phyloP scores from a whole-genome alignment of 164 flowering plant genomes.

The Vitis vinifera region ASM3070453v1 NC_081822.1:36388501-36389000 shows the following conservation, averaged over 20 bases:
- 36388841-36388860: too few relatives aligned
- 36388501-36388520: not conserved
- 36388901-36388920: too few relatives aligned
- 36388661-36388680: conserved; percentile 90
- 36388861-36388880: too few relatives aligned
- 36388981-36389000: too few relatives aligned
- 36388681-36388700: conserved; percentile 32
- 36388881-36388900: too few relatives aligned
- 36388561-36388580: conserved; percentile 76
- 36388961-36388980: too few relatives aligned
- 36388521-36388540: not conserved
- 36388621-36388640: conserved; percentile 92
- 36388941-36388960: too few relatives aligned
- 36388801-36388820: too few relatives aligned
- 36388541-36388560: not conserved
- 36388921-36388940: too few relatives aligned
- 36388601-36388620: conserved; percentile 93
- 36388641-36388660: conserved; percentile 42
- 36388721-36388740: not conserved
- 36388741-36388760: not conserved
- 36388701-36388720: conserved; percentile 12
- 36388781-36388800: not conserved
- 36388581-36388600: conserved; percentile 79
- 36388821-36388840: too few relatives aligned
- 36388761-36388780: not conserved